A percentile compares a stretch with the other conserved stretches of the same genome.
Evolutionary conservation across 495 filamentous ascomycete genomes (phyloP).

Genomic region (Hypoxylon rickii): DNA sequence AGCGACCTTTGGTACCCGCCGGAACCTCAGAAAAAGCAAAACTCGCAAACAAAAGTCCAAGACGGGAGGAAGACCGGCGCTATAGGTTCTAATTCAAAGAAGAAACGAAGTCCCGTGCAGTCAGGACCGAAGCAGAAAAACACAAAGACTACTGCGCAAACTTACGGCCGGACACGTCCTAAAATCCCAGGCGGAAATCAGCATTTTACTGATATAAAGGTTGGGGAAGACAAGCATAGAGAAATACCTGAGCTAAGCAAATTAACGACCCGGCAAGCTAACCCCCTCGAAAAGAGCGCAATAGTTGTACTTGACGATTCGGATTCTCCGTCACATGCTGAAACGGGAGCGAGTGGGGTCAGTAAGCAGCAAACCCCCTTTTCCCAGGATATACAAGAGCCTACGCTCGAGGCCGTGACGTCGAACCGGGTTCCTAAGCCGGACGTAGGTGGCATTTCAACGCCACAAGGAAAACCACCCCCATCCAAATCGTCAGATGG

Average conservation of each 20-base stretch:
- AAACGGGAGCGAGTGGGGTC: too few species aligned
- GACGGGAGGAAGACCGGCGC: too few species aligned
- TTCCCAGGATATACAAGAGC: too few species aligned
- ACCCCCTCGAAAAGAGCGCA: neutral
- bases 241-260: neutral
- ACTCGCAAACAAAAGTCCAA: too few species aligned
- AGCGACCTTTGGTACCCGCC: neutral
- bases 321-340: too few species aligned
- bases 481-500: too few species aligned
- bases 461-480: too few species aligned
- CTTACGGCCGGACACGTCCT: constrained; percentile 2
- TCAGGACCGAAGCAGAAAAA: neutral
- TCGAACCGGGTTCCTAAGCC: too few species aligned
- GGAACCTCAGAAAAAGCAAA: neutral
- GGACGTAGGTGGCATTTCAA: too few species aligned
- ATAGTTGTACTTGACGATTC: neutral
- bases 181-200: neutral
- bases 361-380: too few species aligned
- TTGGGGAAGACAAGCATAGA: neutral
- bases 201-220: neutral
- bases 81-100: constrained; percentile 21
- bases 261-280: neutral
- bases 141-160: neutral
- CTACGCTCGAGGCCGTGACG: too few species aligned
- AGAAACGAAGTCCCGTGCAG: constrained; percentile 17